A percentile compares a stretch with the other conserved stretches of the same genome.
These are phyloP conservation scores for Tetrapisispora namnaoensis DNA, from an alignment of 805 yeast genomes.

Conservation along the genomic window DNA sequence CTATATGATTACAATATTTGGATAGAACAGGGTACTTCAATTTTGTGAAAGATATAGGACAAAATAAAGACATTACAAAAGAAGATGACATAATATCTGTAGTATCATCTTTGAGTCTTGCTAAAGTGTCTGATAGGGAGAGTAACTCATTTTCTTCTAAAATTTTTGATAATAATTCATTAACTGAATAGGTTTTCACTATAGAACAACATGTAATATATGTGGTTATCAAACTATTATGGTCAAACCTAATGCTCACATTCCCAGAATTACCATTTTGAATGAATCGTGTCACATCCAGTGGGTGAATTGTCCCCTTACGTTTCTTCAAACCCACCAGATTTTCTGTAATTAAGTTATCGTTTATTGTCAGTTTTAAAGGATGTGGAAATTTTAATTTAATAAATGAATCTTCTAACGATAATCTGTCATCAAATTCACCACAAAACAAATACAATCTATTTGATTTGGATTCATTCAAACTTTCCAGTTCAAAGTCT, in stretches of 20 bases:
- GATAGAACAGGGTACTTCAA: conserved; percentile 1
- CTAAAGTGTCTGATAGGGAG: background rate
- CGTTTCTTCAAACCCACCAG: conserved; percentile 66
- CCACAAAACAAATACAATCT: conserved; percentile 50
- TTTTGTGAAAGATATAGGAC: conserved; percentile 2
- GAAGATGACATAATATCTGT: background rate
- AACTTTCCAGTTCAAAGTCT: background rate
- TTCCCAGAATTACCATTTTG: conserved; percentile 11
- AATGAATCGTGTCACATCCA: conserved; percentile 51
- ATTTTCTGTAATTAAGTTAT: conserved; percentile 37
- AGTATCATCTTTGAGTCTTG: background rate
- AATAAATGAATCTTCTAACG: conserved; percentile 49
- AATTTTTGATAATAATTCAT: conserved; percentile 23
- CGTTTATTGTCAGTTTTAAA: conserved; percentile 55
- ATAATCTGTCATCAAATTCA: conserved; percentile 22
- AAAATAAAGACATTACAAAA: background rate
- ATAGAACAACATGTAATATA: conserved; percentile 46
- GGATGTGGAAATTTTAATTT: conserved; percentile 72
- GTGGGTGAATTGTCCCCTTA: conserved; percentile 73
- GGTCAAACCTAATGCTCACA: conserved; percentile 39
- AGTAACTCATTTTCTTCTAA: background rate
- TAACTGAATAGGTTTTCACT: conserved; percentile 38
- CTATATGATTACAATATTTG: conserved; percentile 1
- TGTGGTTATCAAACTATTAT: conserved; percentile 43
- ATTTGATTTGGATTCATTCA: conserved; percentile 6